Percentiles rank a stretch among this genome's conserved stretches.
phyloP scores from a whole-genome alignment of 2,329 filamentous ascomycete species.

The Botrytis tulipae region DNA sequence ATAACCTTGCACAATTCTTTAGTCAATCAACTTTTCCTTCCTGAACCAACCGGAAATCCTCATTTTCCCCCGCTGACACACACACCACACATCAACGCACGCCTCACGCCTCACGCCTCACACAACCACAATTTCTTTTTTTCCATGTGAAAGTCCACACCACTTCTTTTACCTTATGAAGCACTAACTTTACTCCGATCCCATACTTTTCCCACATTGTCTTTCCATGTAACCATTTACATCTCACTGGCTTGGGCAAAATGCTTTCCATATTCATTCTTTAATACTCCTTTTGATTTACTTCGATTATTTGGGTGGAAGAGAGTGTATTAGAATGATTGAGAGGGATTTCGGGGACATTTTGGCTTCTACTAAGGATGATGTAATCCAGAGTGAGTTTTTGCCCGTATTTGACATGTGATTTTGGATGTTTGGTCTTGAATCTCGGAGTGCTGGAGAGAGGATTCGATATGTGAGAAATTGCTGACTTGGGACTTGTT shows the following conservation, averaged over 20 bases:
- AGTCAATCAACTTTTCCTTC: neutral
- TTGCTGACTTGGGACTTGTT: neutral
- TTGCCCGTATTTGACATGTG: conserved; percentile 33
- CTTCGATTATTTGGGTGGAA: neutral
- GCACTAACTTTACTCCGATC: neutral
- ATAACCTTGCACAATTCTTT: neutral
- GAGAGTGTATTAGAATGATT: conserved; percentile 10
- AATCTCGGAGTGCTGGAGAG: neutral
- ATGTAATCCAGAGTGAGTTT: conserved; percentile 34
- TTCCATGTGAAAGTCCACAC: conserved; percentile 4
- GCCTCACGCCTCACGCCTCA: neutral
- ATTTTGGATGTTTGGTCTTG: conserved; percentile 19
- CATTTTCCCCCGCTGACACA: neutral
- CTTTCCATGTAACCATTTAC: neutral
- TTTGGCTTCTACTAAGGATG: conserved; percentile 1
- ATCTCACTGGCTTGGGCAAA: conserved; percentile 4
- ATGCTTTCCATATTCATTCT: neutral
- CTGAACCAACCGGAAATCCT: neutral
- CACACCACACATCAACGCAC: neutral
- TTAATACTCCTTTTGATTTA: neutral
- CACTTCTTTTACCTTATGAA: neutral
- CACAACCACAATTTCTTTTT: neutral
- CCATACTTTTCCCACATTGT: neutral
- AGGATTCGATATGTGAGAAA: neutral
- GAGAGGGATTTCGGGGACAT: neutral